Evolutionary conservation across 2,329 filamentous ascomycete species (phyloP).

Genomic region (Verticillium isaacii): DNA sequence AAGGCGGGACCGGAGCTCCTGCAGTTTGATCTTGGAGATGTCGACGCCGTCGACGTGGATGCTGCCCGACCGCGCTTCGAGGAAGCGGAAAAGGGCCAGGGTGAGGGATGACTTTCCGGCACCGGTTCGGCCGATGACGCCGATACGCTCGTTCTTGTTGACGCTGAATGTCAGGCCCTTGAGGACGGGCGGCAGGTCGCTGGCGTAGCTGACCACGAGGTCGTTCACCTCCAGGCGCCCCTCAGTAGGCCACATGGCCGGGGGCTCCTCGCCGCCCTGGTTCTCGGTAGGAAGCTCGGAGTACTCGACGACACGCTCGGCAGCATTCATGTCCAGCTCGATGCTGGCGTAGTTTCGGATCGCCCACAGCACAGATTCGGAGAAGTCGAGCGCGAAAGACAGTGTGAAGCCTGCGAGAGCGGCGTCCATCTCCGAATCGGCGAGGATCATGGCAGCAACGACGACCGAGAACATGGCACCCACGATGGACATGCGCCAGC

Average conservation of each 20-base stretch:
- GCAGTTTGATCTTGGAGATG: slow-evolving; percentile 65
- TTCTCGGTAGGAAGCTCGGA: slow-evolving; percentile 63
- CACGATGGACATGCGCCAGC: slow-evolving; percentile 65
- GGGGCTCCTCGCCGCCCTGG: slow-evolving; percentile 54
- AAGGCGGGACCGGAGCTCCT: slow-evolving; percentile 66
- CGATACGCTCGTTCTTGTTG: slow-evolving; percentile 62
- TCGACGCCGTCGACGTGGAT: slow-evolving; percentile 71
- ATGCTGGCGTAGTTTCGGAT: slow-evolving; percentile 65
- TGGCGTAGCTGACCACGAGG: slow-evolving; percentile 67
- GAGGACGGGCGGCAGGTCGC: slow-evolving; percentile 65
- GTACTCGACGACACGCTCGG: slow-evolving; percentile 73
- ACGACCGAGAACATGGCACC: slow-evolving; percentile 64
- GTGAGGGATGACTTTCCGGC: slow-evolving; percentile 75
- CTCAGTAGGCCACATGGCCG: slow-evolving; percentile 70
- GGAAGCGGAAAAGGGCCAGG: slow-evolving; percentile 71
- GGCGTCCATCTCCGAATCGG: slow-evolving; percentile 57
- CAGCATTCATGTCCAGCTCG: slow-evolving; percentile 75
- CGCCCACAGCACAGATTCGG: slow-evolving; percentile 57
- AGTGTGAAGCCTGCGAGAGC: slow-evolving; percentile 72
- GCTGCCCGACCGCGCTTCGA: slow-evolving; percentile 61
- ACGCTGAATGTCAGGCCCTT: slow-evolving; percentile 65
- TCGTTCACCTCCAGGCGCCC: slow-evolving; percentile 70
- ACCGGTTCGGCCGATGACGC: slow-evolving; percentile 74
- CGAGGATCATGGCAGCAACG: slow-evolving; percentile 60
- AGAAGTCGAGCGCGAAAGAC: slow-evolving; percentile 68